Evolutionary conservation across 768 basidiomycete species (phyloP), one percentile per base, ranked within the genome.

Genomic region (Pleurotus platypus): DNA sequence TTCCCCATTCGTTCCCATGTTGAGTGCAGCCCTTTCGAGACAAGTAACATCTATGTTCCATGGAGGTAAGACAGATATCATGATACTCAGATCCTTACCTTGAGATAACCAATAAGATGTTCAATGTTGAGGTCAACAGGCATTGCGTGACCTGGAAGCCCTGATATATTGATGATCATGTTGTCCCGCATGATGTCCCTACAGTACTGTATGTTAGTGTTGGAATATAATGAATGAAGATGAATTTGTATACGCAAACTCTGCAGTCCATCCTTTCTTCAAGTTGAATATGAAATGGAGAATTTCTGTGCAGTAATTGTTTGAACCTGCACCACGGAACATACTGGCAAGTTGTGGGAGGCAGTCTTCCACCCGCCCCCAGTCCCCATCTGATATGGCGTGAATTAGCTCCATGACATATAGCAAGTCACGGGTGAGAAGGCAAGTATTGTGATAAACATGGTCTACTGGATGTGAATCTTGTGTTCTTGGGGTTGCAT

Each of bases 181-280:
- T 64, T 70, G 49, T 76, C 72, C 0, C 66, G 61, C 64, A 75
- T 72, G 0, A 77, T 70, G 38, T 77, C 61, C 0, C 73, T 75
- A 49, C 2, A 15, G 30, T 30, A 71, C 9, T 69, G 57, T 0
- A 26, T 26, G 26, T 26, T 6, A 26, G 26, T 26, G 6, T 26
- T 6, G n/a, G n/a, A n/a, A n/a, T n/a, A n/a, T n/a, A n/a, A n/a
- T n/a, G n/a, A n/a, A n/a, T n/a, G n/a, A n/a, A n/a, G n/a, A n/a
- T n/a, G n/a, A n/a, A n/a, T n/a, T n/a, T n/a, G n/a, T n/a, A 26
- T 26, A 26, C 6, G 26, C 26, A 26, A 26, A 26, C 26, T 26
- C 26, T 26, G 67, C 63, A 0, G 68, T 70, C 74, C 74, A 76
- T 0, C 75, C 60, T 0, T 67, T 18, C 20, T 72, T 69, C 0